These are phyloP conservation scores for Neurospora sp. DNA, from an alignment of 495 filamentous ascomycete genomes.

Conservation along the genomic window DNA sequence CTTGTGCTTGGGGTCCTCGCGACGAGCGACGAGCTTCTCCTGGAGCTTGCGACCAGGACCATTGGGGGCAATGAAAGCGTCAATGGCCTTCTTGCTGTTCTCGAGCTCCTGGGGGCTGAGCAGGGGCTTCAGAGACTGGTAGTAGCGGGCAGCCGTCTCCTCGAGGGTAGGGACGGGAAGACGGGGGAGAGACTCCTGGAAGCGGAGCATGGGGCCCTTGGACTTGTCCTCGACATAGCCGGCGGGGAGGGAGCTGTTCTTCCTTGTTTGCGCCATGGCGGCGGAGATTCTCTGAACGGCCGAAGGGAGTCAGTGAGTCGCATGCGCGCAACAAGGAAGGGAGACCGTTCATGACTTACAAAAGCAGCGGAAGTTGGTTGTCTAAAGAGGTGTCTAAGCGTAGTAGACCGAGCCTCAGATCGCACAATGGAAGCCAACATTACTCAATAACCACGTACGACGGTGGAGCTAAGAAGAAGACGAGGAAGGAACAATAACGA, in stretches of 20 bases:
- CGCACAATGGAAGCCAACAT: slow-evolving; percentile 24
- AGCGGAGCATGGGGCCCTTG: slow-evolving; percentile 89
- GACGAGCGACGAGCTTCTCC: slow-evolving; percentile 71
- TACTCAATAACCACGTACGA: neutral
- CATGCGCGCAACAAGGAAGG: neutral
- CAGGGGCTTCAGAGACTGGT: slow-evolving; percentile 83
- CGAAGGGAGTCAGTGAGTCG: neutral
- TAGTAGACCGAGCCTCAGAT: slow-evolving; percentile 25
- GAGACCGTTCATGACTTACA: slow-evolving; percentile 1
- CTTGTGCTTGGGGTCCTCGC: slow-evolving; percentile 71
- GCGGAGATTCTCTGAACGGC: slow-evolving; percentile 24
- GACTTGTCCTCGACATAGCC: slow-evolving; percentile 87
- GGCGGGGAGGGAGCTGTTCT: slow-evolving; percentile 48
- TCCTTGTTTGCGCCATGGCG: slow-evolving; percentile 43
- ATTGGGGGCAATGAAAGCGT: slow-evolving; percentile 71
- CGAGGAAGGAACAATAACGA: neutral
- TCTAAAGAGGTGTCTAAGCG: slow-evolving; percentile 18
- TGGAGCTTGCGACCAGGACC: slow-evolving; percentile 79
- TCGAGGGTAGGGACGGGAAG: slow-evolving; percentile 89
- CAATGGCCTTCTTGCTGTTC: slow-evolving; percentile 68
- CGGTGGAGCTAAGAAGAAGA: neutral
- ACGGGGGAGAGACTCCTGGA: slow-evolving; percentile 86
- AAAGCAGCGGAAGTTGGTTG: slow-evolving; percentile 14
- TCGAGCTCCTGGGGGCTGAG: slow-evolving; percentile 63
- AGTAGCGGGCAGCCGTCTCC: slow-evolving; percentile 83